Evolutionary conservation across 345 rosid species (phyloP).

Genomic region (Eucalyptus melliodora): DNA sequence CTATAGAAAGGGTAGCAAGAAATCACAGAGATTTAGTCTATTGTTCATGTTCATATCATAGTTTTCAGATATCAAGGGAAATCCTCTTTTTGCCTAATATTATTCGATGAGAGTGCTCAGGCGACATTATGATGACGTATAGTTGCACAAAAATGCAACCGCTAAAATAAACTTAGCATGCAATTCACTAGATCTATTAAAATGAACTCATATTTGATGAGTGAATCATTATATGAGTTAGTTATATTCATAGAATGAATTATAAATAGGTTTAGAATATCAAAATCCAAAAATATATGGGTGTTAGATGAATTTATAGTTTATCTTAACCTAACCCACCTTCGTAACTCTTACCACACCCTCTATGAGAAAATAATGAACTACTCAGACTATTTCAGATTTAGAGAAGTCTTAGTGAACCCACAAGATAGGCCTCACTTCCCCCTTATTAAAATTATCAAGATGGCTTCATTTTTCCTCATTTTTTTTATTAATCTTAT

Average conservation of each 20-base stretch:
- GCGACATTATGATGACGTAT: not conserved
- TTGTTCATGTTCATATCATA: not conserved
- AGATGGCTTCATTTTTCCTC: not conserved
- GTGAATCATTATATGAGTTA: no score
- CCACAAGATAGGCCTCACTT: not conserved
- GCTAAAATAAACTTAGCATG: not conserved
- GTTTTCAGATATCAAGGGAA: not conserved
- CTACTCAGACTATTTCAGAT: rapidly evolving
- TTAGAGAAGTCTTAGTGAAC: no score
- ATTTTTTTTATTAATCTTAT: no score
- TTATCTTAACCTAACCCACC: not conserved
- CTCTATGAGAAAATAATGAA: no score
- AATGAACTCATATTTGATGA: not conserved
- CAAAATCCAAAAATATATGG: not conserved
- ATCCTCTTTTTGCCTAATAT: not conserved
- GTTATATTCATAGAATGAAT: rapidly evolving
- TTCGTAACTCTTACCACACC: not conserved
- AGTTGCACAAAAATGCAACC: not conserved
- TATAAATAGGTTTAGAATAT: no score
- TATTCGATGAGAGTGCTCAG: not conserved
- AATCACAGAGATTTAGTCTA: not conserved
- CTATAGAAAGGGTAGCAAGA: rapidly evolving
- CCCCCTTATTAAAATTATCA: no score
- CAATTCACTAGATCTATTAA: no score
- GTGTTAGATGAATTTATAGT: not conserved